These are phyloP conservation scores for Nemania abortiva DNA, from an alignment of 2,329 filamentous ascomycete genomes.

Conservation along the genomic window DNA sequence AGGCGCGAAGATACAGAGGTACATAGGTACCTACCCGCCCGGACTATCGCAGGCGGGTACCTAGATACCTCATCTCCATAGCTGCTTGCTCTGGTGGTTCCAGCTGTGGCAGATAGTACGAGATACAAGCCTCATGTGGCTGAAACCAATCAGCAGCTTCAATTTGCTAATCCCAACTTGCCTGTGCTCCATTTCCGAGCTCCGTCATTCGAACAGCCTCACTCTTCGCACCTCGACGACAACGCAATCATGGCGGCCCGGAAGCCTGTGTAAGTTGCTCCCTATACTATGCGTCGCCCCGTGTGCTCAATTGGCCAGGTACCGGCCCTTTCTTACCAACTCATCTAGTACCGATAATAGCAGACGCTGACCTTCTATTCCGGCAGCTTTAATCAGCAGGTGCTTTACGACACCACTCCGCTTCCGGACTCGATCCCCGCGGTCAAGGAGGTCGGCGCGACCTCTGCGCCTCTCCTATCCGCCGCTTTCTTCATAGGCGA, in stretches of 20 bases:
- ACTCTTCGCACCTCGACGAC: conserved; percentile 38
- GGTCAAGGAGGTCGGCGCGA: conserved; percentile 93
- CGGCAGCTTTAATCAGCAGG: conserved; percentile 89
- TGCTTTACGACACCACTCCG: conserved; percentile 95
- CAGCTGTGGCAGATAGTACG: conserved; percentile 31
- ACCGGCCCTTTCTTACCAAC: neutral
- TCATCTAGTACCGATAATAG: neutral
- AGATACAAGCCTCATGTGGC: conserved; percentile 38
- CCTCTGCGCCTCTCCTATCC: conserved; percentile 90
- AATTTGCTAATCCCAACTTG: conserved; percentile 48
- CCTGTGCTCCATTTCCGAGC: conserved; percentile 47
- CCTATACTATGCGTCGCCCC: neutral
- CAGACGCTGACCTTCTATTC: conserved; percentile 23
- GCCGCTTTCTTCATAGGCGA: conserved; percentile 98
- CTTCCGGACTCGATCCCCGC: conserved; percentile 92
- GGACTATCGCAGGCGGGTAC: neutral
- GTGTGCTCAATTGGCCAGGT: conserved; percentile 36
- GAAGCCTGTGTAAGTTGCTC: conserved; percentile 66
- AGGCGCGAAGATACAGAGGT: neutral
- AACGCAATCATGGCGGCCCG: conserved; percentile 68
- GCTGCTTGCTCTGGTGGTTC: neutral
- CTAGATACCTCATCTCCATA: neutral
- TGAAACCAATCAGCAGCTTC: conserved; percentile 51
- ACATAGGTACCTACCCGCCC: neutral
- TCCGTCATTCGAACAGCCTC: conserved; percentile 40